phyloP scores from a whole-genome alignment of 176 grass and related monocot genomes.

The Puccinellia tenuiflora region DNA sequence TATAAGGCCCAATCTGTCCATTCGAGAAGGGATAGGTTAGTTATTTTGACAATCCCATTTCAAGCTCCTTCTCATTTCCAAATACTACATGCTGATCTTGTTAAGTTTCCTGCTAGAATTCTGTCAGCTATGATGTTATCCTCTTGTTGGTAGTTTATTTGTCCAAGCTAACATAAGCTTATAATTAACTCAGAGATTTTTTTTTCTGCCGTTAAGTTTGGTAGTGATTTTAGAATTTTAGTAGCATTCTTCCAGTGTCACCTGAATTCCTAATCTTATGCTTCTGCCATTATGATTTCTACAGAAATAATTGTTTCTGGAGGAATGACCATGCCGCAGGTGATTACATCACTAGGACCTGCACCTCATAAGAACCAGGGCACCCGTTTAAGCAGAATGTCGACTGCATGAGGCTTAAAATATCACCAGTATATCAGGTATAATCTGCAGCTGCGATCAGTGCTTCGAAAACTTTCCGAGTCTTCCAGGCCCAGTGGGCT shows the following conservation, averaged over 20 bases:
- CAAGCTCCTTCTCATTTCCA: not conserved
- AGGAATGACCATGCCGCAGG: constrained; percentile 98
- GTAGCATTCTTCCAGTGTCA: not conserved
- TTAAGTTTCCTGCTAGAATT: not conserved
- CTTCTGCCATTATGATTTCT: constrained; percentile 24
- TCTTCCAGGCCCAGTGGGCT: not conserved
- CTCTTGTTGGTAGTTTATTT: not conserved
- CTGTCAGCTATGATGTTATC: not conserved
- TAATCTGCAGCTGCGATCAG: not conserved
- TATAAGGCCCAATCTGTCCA: constrained; percentile 93
- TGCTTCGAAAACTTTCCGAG: not conserved
- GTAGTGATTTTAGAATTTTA: not conserved
- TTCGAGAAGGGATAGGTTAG: constrained; percentile 94
- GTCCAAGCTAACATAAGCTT: not conserved
- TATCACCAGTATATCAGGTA: constrained; percentile 15
- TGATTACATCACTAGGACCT: constrained; percentile 67
- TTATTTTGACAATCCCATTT: constrained; percentile 9
- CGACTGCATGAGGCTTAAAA: constrained; percentile 38
- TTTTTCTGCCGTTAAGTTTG: not conserved
- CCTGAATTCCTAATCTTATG: not conserved
- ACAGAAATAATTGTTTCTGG: constrained; percentile 98
- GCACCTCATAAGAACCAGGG: constrained; percentile 54
- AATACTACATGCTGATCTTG: not conserved
- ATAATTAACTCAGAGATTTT: not conserved
- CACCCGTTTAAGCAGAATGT: constrained; percentile 61